These are phyloP conservation scores for Thalassiosira profunda DNA, from an alignment of 108 stramenopile species.

Conservation along the genomic window DNA sequence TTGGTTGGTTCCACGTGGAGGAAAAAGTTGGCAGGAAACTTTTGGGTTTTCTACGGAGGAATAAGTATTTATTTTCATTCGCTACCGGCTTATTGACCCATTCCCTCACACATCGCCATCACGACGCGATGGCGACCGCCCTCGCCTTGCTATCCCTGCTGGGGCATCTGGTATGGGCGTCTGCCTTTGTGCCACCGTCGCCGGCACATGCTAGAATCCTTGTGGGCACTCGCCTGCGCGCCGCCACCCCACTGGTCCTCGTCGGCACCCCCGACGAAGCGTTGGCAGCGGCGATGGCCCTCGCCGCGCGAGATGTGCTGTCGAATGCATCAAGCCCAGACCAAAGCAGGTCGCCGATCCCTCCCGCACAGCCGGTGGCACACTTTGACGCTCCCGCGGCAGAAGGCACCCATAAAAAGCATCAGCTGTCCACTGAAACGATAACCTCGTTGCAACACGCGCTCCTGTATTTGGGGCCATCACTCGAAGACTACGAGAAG, in stretches of 20 bases:
- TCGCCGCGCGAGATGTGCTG: constrained; percentile 20
- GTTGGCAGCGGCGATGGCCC: constrained; percentile 28
- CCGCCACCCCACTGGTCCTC: not conserved
- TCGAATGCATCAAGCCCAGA: not conserved
- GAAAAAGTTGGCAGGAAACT: too few relatives aligned
- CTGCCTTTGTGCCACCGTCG: too few relatives aligned
- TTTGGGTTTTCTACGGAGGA: too few relatives aligned
- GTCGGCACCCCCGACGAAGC: constrained; percentile 12
- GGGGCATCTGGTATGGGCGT: too few relatives aligned
- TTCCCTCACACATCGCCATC: too few relatives aligned
- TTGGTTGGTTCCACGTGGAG: too few relatives aligned
- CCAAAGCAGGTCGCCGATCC: constrained; percentile 6
- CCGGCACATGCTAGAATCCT: too few relatives aligned
- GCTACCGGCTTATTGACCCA: too few relatives aligned
- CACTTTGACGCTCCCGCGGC: constrained; percentile 4
- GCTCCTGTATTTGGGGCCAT: constrained; percentile 5
- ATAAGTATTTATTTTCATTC: too few relatives aligned
- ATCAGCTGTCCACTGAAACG: constrained; percentile 13
- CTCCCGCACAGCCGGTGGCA: constrained; percentile 22
- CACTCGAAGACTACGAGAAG: constrained; percentile 9
- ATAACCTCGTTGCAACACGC: constrained; percentile 33
- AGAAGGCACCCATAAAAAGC: not conserved
- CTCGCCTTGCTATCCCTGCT: too few relatives aligned
- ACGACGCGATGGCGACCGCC: too few relatives aligned
- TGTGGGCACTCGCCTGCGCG: too few relatives aligned